These are phyloP conservation scores for Thermoascus crustaceus DNA, from an alignment of 2,329 filamentous ascomycete genomes.

Conservation along the genomic window DNA sequence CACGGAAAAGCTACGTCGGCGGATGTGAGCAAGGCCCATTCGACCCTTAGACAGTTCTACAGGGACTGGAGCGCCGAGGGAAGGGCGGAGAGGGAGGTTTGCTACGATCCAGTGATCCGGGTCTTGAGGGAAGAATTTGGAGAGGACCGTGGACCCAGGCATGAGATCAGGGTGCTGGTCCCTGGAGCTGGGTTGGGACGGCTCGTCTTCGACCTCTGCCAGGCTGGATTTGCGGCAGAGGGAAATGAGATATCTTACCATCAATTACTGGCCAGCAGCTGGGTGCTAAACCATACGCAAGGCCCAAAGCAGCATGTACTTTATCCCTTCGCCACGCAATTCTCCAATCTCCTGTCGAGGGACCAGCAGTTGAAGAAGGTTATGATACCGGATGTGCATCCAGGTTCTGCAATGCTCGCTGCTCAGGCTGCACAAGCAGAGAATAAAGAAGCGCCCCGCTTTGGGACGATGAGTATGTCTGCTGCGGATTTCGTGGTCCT, in stretches of 20 bases:
- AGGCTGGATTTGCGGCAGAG: constrained; percentile 64
- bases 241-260: constrained; percentile 98
- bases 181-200: constrained; percentile 85
- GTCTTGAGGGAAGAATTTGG: constrained; percentile 50
- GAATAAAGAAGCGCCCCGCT: constrained; percentile 22
- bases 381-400: constrained; percentile 72
- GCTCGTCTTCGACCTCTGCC: constrained; percentile 78
- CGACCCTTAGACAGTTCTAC: constrained; percentile 87
- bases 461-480: constrained; percentile 80
- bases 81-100: constrained; percentile 61
- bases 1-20: constrained; percentile 59
- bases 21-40: constrained; percentile 85
- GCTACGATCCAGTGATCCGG: constrained; percentile 64
- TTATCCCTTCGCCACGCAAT: constrained; percentile 77
- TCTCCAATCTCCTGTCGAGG: constrained; percentile 74
- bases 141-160: constrained; percentile 20
- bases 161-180: constrained; percentile 61
- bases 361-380: constrained; percentile 67
- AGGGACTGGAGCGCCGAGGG: constrained; percentile 88
- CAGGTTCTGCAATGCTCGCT: constrained; percentile 47
- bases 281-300: constrained; percentile 46
- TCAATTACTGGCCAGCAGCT: constrained; percentile 76
- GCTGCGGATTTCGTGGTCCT: constrained; percentile 87
- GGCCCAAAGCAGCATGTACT: constrained; percentile 59
- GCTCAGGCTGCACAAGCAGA: constrained; percentile 13